phyloP scores from a whole-genome alignment of 1,139 yeast species.

The Debaryomycetaceae sp. region DNA sequence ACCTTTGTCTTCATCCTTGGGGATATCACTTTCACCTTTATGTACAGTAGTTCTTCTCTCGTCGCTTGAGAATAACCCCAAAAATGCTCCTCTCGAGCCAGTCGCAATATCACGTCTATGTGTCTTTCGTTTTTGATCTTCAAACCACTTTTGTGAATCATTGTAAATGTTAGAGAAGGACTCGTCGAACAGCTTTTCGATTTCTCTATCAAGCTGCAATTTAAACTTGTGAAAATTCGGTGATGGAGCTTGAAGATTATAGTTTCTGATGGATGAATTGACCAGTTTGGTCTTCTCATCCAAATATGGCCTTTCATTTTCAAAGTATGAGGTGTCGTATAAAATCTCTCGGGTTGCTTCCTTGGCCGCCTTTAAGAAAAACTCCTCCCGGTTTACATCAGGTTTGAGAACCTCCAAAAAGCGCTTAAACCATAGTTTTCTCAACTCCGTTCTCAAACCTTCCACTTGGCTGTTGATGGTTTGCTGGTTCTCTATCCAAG shows the following conservation, averaged over 20 bases:
- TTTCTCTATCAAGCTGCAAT: slow-evolving; percentile 50
- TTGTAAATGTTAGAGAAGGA: slow-evolving; percentile 9
- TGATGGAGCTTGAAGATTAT: slow-evolving; percentile 78
- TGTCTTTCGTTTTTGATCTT: slow-evolving; percentile 13
- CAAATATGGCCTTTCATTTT: slow-evolving; percentile 31
- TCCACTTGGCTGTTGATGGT: slow-evolving; percentile 47
- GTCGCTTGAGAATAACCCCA: not conserved
- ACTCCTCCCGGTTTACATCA: slow-evolving; percentile 12
- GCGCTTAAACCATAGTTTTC: slow-evolving; percentile 40
- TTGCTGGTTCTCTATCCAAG: slow-evolving; percentile 84
- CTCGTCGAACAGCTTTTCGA: slow-evolving; percentile 20
- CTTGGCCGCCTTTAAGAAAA: slow-evolving; percentile 8
- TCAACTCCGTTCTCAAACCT: slow-evolving; percentile 43
- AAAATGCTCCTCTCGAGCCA: not conserved
- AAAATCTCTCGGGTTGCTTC: slow-evolving; percentile 3
- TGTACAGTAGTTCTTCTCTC: not conserved
- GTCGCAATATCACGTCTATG: not conserved
- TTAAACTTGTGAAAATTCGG: slow-evolving; percentile 66
- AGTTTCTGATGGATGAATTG: slow-evolving; percentile 63
- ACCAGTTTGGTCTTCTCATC: slow-evolving; percentile 43
- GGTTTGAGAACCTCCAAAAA: slow-evolving; percentile 24
- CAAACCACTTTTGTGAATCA: slow-evolving; percentile 16
- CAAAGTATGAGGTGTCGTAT: slow-evolving; percentile 34
- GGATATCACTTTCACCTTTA: too few species aligned
- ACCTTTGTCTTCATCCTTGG: too few species aligned